Conservation (phyloP, 2,329 filamentous ascomycete genomes). For the Ophiostoma sp. region DNA sequence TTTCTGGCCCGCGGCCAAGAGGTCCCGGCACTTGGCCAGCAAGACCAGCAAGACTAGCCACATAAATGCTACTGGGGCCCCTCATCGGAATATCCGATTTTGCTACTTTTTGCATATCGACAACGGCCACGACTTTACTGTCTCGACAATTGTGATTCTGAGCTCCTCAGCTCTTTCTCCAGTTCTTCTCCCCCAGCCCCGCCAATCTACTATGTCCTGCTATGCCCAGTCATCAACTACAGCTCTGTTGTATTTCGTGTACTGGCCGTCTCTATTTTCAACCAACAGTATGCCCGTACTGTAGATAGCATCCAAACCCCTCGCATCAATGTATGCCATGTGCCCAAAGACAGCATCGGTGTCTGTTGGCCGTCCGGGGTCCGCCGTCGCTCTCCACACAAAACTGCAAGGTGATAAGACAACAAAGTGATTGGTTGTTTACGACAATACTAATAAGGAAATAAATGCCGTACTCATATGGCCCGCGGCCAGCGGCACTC, state of each 20-base stretch:
- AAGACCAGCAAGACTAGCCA: neutral
- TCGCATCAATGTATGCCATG: neutral
- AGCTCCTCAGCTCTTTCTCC: neutral
- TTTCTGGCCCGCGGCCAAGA: conserved; percentile 7
- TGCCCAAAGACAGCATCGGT: neutral
- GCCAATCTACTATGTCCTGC: neutral
- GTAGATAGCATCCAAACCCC: no score
- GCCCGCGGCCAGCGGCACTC: neutral
- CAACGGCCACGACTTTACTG: neutral
- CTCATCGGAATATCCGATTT: neutral
- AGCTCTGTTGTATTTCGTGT: neutral
- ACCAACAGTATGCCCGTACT: no score
- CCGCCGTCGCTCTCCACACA: neutral
- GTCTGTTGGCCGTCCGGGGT: neutral
- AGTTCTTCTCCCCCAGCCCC: neutral
- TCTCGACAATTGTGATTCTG: neutral
- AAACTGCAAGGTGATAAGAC: neutral
- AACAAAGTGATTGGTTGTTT: neutral
- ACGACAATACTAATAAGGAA: neutral
- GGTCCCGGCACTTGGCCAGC: neutral
- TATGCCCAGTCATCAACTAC: neutral
- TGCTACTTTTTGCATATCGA: neutral
- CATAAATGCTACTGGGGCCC: no score
- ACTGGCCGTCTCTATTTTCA: no score
- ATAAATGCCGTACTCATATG: neutral